Evolutionary conservation across 2,329 filamentous ascomycete species (phyloP).

Genomic region (Epichloe festucae): DNA sequence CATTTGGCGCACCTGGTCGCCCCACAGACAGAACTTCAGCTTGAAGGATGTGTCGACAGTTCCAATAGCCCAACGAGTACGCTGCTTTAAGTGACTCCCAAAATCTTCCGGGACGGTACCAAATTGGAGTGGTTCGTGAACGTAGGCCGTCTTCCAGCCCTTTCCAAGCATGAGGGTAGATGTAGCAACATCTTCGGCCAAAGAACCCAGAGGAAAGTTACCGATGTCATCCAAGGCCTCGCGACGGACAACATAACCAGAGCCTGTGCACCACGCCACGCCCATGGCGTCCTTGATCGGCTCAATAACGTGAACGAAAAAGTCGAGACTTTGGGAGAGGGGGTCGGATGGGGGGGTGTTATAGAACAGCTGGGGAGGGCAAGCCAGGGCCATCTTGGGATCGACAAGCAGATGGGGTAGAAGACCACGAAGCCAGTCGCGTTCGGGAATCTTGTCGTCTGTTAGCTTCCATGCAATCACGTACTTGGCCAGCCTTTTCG

Average conservation of each 20-base stretch:
- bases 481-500: background rate
- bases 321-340: conserved; percentile 43
- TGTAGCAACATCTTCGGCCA: conserved; percentile 48
- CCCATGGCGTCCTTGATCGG: conserved; percentile 37
- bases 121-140: conserved; percentile 47
- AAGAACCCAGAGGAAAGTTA: conserved; percentile 45
- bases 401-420: conserved; percentile 45
- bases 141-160: conserved; percentile 49
- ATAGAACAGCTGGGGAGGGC: conserved; percentile 50
- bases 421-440: conserved; percentile 43
- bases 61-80: conserved; percentile 41
- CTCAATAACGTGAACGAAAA: conserved; percentile 42
- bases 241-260: conserved; percentile 47
- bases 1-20: conserved; percentile 39
- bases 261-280: conserved; percentile 52
- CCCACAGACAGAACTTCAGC: conserved; percentile 46
- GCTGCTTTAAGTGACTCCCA: conserved; percentile 41
- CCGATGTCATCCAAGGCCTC: conserved; percentile 47
- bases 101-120: conserved; percentile 46
- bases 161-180: conserved; percentile 44
- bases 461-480: background rate
- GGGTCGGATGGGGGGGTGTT: conserved; percentile 46
- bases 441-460: conserved; percentile 39
- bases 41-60: conserved; percentile 47
- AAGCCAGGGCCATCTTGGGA: conserved; percentile 43